phyloP scores from a whole-genome alignment of 495 filamentous ascomycete genomes.

The Lasiosphaeria ovina region DNA sequence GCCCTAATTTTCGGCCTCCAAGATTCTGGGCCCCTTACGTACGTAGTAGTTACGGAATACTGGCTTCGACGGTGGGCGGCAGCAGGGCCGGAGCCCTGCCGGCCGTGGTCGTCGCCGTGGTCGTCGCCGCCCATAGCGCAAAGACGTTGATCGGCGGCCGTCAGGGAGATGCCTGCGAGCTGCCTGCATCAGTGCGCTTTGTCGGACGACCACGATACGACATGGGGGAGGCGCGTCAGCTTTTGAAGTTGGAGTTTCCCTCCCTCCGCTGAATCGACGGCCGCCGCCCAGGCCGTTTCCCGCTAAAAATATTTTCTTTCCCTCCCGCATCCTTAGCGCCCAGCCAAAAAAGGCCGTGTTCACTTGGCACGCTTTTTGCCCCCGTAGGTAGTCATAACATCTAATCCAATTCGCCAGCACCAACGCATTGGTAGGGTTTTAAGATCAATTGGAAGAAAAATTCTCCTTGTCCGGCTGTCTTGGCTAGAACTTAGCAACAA shows the following conservation, averaged over 20 bases:
- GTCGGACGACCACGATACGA: slow-evolving; percentile 4
- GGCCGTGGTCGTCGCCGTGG: too few species aligned
- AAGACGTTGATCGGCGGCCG: not conserved
- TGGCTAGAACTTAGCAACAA: too few species aligned
- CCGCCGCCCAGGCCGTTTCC: slow-evolving; percentile 4
- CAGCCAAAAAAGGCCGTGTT: not conserved
- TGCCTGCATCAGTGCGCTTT: not conserved
- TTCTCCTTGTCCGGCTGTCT: too few species aligned
- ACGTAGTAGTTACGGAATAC: too few species aligned
- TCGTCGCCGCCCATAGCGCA: too few species aligned
- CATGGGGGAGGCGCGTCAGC: slow-evolving; percentile 16
- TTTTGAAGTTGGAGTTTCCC: slow-evolving; percentile 2
- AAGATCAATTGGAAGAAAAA: too few species aligned
- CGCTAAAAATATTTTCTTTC: slow-evolving; percentile 21
- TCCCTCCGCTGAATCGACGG: not conserved
- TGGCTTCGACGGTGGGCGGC: too few species aligned
- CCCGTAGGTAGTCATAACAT: not conserved
- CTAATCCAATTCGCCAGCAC: too few species aligned
- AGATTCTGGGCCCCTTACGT: too few species aligned
- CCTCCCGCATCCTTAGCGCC: slow-evolving; percentile 4
- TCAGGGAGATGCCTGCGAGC: not conserved
- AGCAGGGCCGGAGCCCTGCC: too few species aligned
- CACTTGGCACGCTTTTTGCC: not conserved
- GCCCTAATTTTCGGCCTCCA: too few species aligned
- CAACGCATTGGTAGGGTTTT: too few species aligned